Base-by-base conservation (phyloP, 768 basidiomycete species). In the Pleurotus djamor region DNA sequence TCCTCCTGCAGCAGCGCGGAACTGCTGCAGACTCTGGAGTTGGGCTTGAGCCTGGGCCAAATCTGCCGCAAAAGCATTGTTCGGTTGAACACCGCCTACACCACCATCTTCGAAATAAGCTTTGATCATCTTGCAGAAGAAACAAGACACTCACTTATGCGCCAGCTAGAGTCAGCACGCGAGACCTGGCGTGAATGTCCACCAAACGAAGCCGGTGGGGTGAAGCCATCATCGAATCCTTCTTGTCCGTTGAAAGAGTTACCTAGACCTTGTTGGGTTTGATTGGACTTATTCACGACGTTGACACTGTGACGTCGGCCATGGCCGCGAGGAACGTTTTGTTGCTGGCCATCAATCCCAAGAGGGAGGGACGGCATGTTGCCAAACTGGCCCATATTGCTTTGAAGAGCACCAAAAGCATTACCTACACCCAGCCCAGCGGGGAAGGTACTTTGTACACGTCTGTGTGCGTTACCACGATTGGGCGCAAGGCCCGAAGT, bases 31-130 rank as follows among this genome's bases (percentile, higher is more conserved):
- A 65, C 96, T 96, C 68, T 94, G 92, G 10, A 99, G 79, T 70
- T 99, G 97, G 4, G 96, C 95, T 71, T 98, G 96, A 6, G 97
- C 97, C 69, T 96, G 93, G 2, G 95, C 96, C 28, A 99, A 88
- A 70, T 97, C 94, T 12, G 92, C 83, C 33, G 87, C 82, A 66
- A 89, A 87, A 12, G 78, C 82, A 60, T 80, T 83, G 62, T 81
- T 83, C 62, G 82, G 82, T 69, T 90, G 82, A 21, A 81, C 78
- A 45, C 81, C 82, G 32, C 88, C 88, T 55, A 92, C 88, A 52
- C 89, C 89, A 48, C 89, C 91, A 74, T 89, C 90, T 92, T 61
- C 50, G 36, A 60, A 61, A 41, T 33, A 50, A 6, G 33, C 52
- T 36, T 43, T 21, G 54, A 21, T 3, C 51, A 48, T 43, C 28